Base-by-base conservation (phyloP, 179 eudicot species). In the Patellifolia procumbens region DNA sequence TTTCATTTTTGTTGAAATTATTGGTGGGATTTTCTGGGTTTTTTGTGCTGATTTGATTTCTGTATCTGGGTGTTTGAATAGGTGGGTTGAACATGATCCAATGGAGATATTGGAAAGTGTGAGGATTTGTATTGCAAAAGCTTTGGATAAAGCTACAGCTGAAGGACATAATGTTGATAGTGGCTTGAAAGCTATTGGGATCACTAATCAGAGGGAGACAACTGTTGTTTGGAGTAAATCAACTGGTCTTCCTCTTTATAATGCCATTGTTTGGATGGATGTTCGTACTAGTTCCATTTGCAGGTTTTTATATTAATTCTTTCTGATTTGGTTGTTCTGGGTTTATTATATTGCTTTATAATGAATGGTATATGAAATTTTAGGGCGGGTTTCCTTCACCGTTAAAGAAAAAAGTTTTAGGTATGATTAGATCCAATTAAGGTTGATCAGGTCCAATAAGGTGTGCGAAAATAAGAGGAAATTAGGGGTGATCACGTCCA, bases 191-290 rank as follows among this genome's bases (percentile, higher is more conserved):
- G 99, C 97, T 6, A 86, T 95, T 82, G 99, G 99, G 35, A 81
- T 95, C 42, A 93, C 99, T 73, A 95, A 95, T 88, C 99, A 95
- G 83, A 93, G 99, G 63, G 99, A 95, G 78, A 95, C 99, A 0
- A 89, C 92, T 65, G 86, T 95, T 2, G 85, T 95, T 52, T 95
- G 99, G 99, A 93, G 98, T 84, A 95, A 88, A 85, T 87, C 98
- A 31, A 89, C 92, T 15, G 99, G 99, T 0, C 63, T 62, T 74
- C 95, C 97, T 78, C 95, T 95, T 59, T 71, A 93, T 59, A 91
- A 93, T 53, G 99, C 99, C 81, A 90, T 95, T 78, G 98, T 93
- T 85, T 93, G 99, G 99, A 95, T 95, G 99, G 99, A 95, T 86
- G 90, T 78, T 72, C 97, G 99, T 31, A 95, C 98, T 71, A 95